Percentiles rank a stretch among this genome's conserved stretches.
Conservation (phyloP, 2,329 filamentous ascomycete species). For the Microascus cirrosus region DNA sequence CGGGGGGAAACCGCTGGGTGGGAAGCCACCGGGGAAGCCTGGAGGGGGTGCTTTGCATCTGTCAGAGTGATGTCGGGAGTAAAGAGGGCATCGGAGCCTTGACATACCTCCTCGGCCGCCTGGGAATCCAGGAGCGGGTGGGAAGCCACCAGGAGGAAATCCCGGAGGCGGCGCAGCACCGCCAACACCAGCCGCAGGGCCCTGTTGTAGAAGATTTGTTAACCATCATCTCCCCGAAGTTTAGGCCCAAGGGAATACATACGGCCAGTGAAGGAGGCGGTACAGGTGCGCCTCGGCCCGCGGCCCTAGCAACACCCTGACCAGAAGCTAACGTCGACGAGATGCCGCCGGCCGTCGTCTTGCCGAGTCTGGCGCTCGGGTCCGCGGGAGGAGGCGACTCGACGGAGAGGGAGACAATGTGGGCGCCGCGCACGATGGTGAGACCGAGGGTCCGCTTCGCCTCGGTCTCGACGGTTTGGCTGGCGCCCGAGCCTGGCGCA, state of each 20-base stretch:
- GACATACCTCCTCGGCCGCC: conserved; percentile 45
- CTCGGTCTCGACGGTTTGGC: conserved; percentile 72
- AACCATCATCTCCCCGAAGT: background rate
- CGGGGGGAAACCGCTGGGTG: conserved; percentile 32
- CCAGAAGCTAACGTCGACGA: conserved; percentile 67
- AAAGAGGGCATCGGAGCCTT: conserved; percentile 2
- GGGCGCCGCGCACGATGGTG: conserved; percentile 85
- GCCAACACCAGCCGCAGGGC: conserved; percentile 81
- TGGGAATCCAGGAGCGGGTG: conserved; percentile 39
- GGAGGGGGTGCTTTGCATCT: conserved; percentile 28
- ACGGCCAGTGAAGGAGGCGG: conserved; percentile 69
- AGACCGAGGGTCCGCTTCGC: conserved; percentile 96
- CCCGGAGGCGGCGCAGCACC: conserved; percentile 54
- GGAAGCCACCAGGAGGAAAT: conserved; percentile 34
- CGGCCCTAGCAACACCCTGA: conserved; percentile 81
- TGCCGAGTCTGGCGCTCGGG: conserved; percentile 78
- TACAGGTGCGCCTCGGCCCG: conserved; percentile 63
- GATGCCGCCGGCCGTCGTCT: conserved; percentile 56
- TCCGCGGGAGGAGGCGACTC: conserved; percentile 94
- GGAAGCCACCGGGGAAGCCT: conserved; percentile 37
- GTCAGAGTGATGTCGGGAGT: conserved; percentile 17
- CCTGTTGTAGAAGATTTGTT: conserved; percentile 23
- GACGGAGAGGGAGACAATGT: conserved; percentile 89
- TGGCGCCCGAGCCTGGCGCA: conserved; percentile 51
- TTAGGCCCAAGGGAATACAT: conserved; percentile 15